Percentiles rank a stretch among this genome's conserved stretches.
Conservation (phyloP, 495 filamentous ascomycete species). For the Podospora bellae-mahoneyi region DNA sequence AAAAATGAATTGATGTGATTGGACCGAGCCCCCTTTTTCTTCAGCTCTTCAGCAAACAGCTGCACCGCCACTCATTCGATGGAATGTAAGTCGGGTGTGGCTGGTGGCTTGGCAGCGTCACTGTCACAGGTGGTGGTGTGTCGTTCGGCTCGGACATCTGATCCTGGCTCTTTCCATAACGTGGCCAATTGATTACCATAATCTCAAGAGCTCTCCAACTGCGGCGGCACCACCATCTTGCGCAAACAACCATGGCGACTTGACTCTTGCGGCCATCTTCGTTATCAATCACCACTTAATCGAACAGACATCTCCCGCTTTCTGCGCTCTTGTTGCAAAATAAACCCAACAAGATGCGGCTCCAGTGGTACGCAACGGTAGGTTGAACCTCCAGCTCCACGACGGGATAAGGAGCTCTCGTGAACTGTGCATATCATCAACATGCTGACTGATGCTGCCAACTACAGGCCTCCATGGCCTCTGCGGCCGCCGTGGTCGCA, state of each 20-base stretch:
- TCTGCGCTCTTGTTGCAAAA: not conserved
- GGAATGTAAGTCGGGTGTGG: constrained; percentile 15
- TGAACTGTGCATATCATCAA: not conserved
- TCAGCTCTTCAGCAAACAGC: not conserved
- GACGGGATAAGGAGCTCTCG: not conserved
- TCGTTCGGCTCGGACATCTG: not conserved
- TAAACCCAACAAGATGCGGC: constrained; percentile 46
- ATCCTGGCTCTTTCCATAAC: constrained; percentile 25
- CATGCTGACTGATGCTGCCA: constrained; percentile 18
- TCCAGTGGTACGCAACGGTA: constrained; percentile 58
- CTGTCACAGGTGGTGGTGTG: not conserved
- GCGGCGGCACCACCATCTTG: not conserved
- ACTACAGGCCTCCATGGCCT: constrained; percentile 27
- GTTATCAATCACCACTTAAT: not conserved
- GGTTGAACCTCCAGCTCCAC: constrained; percentile 23
- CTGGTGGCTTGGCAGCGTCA: constrained; percentile 18
- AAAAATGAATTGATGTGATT: not conserved
- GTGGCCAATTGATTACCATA: constrained; percentile 33
- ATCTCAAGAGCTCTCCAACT: not conserved
- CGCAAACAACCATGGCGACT: constrained; percentile 19
- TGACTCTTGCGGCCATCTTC: constrained; percentile 6
- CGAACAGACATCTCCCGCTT: not conserved
- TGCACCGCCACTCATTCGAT: not conserved
- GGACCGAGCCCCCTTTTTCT: not conserved
- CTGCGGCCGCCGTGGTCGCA: constrained; percentile 48